Evolutionary conservation across 768 basidiomycete genomes (phyloP).

Genomic region (Cyclocybe aegerita): DNA sequence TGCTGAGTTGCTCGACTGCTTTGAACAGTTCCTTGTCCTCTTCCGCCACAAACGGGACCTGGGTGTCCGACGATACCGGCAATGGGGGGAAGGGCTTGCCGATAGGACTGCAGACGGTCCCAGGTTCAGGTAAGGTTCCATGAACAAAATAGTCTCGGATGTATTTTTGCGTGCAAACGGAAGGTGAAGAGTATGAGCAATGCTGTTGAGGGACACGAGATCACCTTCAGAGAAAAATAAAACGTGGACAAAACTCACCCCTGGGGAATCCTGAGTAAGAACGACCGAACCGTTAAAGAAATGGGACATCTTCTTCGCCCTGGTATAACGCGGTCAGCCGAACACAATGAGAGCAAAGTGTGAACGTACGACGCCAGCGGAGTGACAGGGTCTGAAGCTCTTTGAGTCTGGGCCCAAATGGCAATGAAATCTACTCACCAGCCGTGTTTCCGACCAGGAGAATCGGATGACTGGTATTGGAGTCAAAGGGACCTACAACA

Average conservation of each 20-base stretch:
- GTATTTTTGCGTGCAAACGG: constrained; percentile 30
- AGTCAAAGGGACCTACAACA: constrained; percentile 29
- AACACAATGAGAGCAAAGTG: constrained; percentile 16
- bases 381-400: constrained; percentile 28
- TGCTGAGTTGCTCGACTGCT: constrained; percentile 10
- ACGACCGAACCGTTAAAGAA: constrained; percentile 36
- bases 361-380: constrained; percentile 23
- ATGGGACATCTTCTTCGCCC: constrained; percentile 36
- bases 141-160: constrained; percentile 39
- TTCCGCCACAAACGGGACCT: neutral
- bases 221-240: neutral
- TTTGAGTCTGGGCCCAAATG: neutral
- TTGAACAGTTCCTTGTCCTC: constrained; percentile 1
- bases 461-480: constrained; percentile 36
- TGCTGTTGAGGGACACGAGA: constrained; percentile 24
- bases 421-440: constrained; percentile 17
- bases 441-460: constrained; percentile 41
- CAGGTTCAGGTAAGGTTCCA: constrained; percentile 38
- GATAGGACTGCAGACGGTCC: constrained; percentile 37
- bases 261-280: constrained; percentile 38
- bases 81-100: constrained; percentile 22
- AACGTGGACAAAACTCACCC: constrained; percentile 23
- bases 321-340: constrained; percentile 10
- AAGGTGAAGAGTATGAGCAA: constrained; percentile 29
- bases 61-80: neutral